Conservation (phyloP, 1,139 yeast species). For the Kodamaea arcana region DNA sequence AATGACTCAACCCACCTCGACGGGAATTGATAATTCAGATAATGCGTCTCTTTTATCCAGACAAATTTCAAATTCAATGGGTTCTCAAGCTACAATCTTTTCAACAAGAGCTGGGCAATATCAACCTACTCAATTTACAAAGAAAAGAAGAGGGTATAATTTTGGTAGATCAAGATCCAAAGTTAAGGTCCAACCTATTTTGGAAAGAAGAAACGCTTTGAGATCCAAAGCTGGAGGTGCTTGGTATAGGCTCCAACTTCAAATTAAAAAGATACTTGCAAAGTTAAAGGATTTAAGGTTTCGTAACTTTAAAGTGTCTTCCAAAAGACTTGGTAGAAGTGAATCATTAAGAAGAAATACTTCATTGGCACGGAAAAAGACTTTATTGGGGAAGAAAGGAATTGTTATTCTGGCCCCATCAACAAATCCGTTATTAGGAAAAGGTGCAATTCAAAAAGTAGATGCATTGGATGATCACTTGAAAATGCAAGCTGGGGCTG, state of each 20-base stretch:
- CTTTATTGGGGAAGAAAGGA: neutral
- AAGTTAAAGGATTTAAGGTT: constrained; percentile 20
- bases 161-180: constrained; percentile 9
- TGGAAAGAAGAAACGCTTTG: constrained; percentile 33
- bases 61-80: constrained; percentile 38
- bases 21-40: neutral
- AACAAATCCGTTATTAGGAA: constrained; percentile 29
- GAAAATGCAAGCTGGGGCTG: constrained; percentile 30
- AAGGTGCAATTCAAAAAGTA: constrained; percentile 16
- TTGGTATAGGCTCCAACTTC: constrained; percentile 27
- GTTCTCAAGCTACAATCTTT: constrained; percentile 45
- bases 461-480: constrained; percentile 21
- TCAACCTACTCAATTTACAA: neutral
- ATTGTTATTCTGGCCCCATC: constrained; percentile 23
- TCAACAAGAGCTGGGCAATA: constrained; percentile 29
- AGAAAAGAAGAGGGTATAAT: constrained; percentile 2
- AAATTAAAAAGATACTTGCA: constrained; percentile 21
- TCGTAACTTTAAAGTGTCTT: constrained; percentile 26
- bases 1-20: constrained; percentile 2
- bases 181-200: constrained; percentile 12
- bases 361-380: constrained; percentile 3
- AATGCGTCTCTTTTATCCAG: constrained; percentile 7
- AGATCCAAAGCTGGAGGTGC: constrained; percentile 30
- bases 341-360: constrained; percentile 6
- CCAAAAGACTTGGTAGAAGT: constrained; percentile 21